A percentile compares a stretch with the other conserved stretches of the same genome.
Conservation (phyloP, 2,329 filamentous ascomycete genomes). For the Hansfordia pulvinata region DNA sequence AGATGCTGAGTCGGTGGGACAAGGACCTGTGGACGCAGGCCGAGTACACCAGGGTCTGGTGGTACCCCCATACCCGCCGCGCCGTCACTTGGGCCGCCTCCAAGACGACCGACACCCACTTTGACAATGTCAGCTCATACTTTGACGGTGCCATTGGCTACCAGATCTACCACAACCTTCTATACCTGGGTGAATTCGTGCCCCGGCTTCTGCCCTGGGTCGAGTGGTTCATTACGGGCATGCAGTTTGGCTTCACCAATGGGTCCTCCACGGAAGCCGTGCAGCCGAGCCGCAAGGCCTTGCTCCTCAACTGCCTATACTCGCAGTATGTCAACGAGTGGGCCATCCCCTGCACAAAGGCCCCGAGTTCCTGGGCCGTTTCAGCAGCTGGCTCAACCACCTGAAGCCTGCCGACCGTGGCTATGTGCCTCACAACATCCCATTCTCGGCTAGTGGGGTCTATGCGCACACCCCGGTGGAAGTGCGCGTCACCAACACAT, state of each 20-base stretch:
- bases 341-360: constrained; percentile 76
- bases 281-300: constrained; percentile 64
- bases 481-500: constrained; percentile 71
- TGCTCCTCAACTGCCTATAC: constrained; percentile 95
- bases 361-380: constrained; percentile 70
- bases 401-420: constrained; percentile 46
- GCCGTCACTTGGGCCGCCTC: constrained; percentile 86
- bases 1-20: constrained; percentile 60
- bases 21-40: constrained; percentile 65
- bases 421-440: constrained; percentile 56
- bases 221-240: constrained; percentile 93
- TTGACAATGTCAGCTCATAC: constrained; percentile 52
- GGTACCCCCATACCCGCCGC: constrained; percentile 84
- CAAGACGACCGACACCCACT: constrained; percentile 50
- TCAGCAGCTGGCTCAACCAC: constrained; percentile 73
- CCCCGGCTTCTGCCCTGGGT: constrained; percentile 75
- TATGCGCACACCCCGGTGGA: constrained; percentile 87
- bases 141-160: constrained; percentile 76
- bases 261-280: constrained; percentile 58
- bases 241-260: constrained; percentile 87
- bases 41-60: constrained; percentile 93
- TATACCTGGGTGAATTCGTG: constrained; percentile 65
- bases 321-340: constrained; percentile 99
- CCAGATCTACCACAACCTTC: constrained; percentile 81
- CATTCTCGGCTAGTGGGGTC: constrained; percentile 64